A percentile compares a stretch with the other conserved stretches of the same genome.
Conservation (phyloP, 2,329 filamentous ascomycete species). For the Mollisia scopiformis region DNA sequence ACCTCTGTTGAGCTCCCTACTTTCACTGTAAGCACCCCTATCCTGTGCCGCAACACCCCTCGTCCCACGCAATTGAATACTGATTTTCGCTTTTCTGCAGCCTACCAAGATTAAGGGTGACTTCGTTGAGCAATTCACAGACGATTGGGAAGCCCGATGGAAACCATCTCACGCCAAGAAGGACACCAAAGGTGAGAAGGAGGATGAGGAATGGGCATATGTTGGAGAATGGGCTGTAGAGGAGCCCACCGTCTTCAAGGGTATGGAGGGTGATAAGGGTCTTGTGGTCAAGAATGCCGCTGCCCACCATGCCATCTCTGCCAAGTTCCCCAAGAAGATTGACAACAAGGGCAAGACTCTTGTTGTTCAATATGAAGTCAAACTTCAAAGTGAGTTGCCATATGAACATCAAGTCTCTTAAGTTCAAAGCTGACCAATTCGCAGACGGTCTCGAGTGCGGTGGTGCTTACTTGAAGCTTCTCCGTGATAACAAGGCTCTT, state of each 20-base stretch:
- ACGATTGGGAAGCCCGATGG: conserved; percentile 94
- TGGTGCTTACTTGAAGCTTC: conserved; percentile 98
- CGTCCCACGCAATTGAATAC: conserved; percentile 30
- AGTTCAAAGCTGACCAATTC: conserved; percentile 35
- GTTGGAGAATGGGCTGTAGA: conserved; percentile 96
- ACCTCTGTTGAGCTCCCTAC: conserved; percentile 70
- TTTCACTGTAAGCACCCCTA: conserved; percentile 74
- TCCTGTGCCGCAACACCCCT: conserved; percentile 1
- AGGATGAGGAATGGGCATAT: conserved; percentile 93
- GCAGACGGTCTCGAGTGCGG: conserved; percentile 93
- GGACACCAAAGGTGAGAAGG: conserved; percentile 70
- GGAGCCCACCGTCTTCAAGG: conserved; percentile 88
- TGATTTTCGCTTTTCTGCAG: conserved; percentile 49
- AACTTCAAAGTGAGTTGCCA: conserved; percentile 95
- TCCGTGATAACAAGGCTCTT: conserved; percentile 95
- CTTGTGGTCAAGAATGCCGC: conserved; percentile 97
- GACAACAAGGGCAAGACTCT: conserved; percentile 97
- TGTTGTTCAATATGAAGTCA: conserved; percentile 98
- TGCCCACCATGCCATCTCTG: conserved; percentile 98
- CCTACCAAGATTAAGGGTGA: conserved; percentile 86
- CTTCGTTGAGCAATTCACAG: conserved; percentile 98
- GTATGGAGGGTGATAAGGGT: conserved; percentile 93
- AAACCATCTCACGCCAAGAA: conserved; percentile 97
- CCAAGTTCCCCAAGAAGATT: conserved; percentile 96
- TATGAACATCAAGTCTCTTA: too few relatives aligned